A percentile compares a stretch with the other conserved stretches of the same genome.
These are phyloP conservation scores for Backusella westeae DNA, from an alignment of 192 early-diverging fungal species.

Conservation along the genomic window DNA sequence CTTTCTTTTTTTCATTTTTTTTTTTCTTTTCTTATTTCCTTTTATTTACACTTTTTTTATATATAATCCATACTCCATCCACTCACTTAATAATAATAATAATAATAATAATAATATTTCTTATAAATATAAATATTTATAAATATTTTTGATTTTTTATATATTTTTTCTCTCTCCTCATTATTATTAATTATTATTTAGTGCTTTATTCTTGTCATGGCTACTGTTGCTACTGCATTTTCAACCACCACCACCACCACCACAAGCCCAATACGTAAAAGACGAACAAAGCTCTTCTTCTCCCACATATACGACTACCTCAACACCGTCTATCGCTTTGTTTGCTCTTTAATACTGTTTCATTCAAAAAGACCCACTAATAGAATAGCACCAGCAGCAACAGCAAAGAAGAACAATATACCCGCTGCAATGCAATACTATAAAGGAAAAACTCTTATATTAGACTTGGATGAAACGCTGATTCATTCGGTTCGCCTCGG, in stretches of 20 bases:
- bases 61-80: background rate
- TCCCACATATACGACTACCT: background rate
- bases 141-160: background rate
- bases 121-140: background rate
- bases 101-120: background rate
- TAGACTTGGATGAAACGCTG: constrained; percentile 82
- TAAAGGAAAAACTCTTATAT: constrained; percentile 60
- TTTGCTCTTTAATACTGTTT: constrained; percentile 10
- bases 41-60: background rate
- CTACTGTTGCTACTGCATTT: background rate
- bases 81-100: too few species aligned
- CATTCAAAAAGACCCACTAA: background rate
- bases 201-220: background rate
- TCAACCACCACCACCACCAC: background rate
- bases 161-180: background rate
- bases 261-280: background rate
- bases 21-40: background rate
- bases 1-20: too few species aligned
- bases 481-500: constrained; percentile 66
- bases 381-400: background rate
- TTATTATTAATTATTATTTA: background rate
- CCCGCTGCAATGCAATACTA: constrained; percentile 28
- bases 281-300: background rate
- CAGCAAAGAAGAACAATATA: constrained; percentile 5
- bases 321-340: background rate